Evolutionary conservation across 208 protist species (phyloP).

Genomic region (Trypanosoma scelopori): DNA sequence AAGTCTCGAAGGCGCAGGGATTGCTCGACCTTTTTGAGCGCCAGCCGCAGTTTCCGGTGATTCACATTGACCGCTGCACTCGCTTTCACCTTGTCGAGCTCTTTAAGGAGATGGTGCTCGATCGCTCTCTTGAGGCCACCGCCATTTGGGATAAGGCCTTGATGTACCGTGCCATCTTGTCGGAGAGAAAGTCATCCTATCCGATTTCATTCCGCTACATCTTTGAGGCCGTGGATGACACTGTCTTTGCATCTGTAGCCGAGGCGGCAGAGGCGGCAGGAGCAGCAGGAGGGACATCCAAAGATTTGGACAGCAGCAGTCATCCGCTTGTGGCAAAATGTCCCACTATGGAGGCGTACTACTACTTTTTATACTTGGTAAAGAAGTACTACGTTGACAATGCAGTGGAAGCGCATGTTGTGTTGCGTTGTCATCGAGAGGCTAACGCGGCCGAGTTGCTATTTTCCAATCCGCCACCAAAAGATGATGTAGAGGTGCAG

Average conservation of each 20-base stretch:
- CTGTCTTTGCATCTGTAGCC: slow-evolving; percentile 34
- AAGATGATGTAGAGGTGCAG: slow-evolving; percentile 70
- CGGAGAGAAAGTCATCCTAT: slow-evolving; percentile 66
- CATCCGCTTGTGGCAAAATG: slow-evolving; percentile 25
- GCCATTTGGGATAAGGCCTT: slow-evolving; percentile 86
- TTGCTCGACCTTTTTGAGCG: slow-evolving; percentile 82
- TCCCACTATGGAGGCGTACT: slow-evolving; percentile 52
- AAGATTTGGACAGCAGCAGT: neutral
- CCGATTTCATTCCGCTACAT: slow-evolving; percentile 71
- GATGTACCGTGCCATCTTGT: slow-evolving; percentile 76
- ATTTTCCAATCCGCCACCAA: slow-evolving; percentile 77
- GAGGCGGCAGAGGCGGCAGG: too few relatives aligned
- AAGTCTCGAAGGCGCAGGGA: slow-evolving; percentile 51
- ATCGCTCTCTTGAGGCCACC: slow-evolving; percentile 50
- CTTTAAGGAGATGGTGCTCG: slow-evolving; percentile 79
- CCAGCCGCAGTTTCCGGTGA: slow-evolving; percentile 79
- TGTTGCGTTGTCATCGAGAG: slow-evolving; percentile 75
- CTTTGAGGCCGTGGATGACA: slow-evolving; percentile 46
- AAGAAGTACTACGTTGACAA: slow-evolving; percentile 86
- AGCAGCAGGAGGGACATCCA: too few relatives aligned
- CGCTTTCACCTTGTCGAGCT: slow-evolving; percentile 81
- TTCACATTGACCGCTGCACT: slow-evolving; percentile 69
- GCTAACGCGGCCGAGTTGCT: slow-evolving; percentile 60
- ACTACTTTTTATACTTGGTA: slow-evolving; percentile 78
- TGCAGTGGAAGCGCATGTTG: slow-evolving; percentile 83